phyloP scores from a whole-genome alignment of 805 yeast genomes.

The Komagataella ulmi region DNA sequence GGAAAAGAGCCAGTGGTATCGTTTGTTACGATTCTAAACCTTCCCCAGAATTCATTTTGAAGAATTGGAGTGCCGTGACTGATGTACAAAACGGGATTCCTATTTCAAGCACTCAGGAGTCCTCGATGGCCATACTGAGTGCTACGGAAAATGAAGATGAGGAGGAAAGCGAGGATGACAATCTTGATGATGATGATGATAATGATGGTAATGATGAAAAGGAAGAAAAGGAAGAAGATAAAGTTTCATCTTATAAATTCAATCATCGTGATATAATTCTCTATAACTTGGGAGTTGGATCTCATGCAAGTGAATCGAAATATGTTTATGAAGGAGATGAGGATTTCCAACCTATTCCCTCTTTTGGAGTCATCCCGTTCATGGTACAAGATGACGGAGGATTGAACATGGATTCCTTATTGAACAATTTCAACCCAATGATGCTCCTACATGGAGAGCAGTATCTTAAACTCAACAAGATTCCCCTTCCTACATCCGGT shows the following conservation, averaged over 20 bases:
- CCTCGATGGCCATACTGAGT: conserved; percentile 65
- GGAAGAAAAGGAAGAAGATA: conserved; percentile 25
- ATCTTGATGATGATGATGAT: conserved; percentile 29
- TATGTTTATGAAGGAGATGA: conserved; percentile 67
- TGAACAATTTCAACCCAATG: conserved; percentile 82
- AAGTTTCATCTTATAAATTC: conserved; percentile 38
- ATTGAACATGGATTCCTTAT: conserved; percentile 41
- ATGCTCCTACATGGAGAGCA: conserved; percentile 92
- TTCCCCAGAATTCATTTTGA: conserved; percentile 58
- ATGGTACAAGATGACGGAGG: conserved; percentile 50
- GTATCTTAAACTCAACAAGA: conserved; percentile 61
- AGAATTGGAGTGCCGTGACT: conserved; percentile 50
- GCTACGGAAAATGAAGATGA: conserved; percentile 38
- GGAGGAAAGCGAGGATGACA: conserved; percentile 27
- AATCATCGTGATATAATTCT: conserved; percentile 61
- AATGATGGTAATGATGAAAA: conserved; percentile 23
- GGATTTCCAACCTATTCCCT: conserved; percentile 76
- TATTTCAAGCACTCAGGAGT: conserved; percentile 55
- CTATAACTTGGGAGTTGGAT: conserved; percentile 86
- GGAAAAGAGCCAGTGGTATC: conserved; percentile 87
- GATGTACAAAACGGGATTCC: conserved; percentile 48
- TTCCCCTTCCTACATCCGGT: conserved; percentile 70
- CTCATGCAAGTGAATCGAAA: conserved; percentile 60
- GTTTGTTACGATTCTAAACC: conserved; percentile 40
- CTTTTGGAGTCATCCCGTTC: conserved; percentile 83